These are phyloP conservation scores for Yamadazyma sp. DNA, from an alignment of 1,139 yeast species.

Conservation along the genomic window DNA sequence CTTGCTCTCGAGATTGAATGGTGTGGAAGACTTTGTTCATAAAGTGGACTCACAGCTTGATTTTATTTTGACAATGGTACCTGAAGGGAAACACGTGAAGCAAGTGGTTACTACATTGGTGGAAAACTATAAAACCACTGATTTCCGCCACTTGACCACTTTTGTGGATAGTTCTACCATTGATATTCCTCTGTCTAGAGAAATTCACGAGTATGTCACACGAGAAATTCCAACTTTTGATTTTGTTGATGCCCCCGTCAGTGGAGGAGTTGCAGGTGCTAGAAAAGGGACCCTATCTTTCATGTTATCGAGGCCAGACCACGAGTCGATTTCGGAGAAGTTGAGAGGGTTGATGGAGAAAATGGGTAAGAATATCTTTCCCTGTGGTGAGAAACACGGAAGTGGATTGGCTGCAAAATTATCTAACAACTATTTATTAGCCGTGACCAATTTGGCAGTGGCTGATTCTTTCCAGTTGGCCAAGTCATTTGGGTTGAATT, in stretches of 20 bases:
- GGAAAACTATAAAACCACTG: slow-evolving; percentile 21
- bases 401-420: slow-evolving; percentile 61
- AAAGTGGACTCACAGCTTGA: slow-evolving; percentile 33
- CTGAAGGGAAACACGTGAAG: slow-evolving; percentile 57
- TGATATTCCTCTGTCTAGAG: slow-evolving; percentile 51
- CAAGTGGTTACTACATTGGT: slow-evolving; percentile 43
- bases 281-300: slow-evolving; percentile 55
- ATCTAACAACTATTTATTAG: slow-evolving; percentile 58
- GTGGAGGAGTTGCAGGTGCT: slow-evolving; percentile 65
- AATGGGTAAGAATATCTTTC: slow-evolving; percentile 56
- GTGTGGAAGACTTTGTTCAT: slow-evolving; percentile 31
- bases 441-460: slow-evolving; percentile 58
- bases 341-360: slow-evolving; percentile 33
- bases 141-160: slow-evolving; percentile 19
- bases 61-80: slow-evolving; percentile 55
- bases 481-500: slow-evolving; percentile 51
- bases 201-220: slow-evolving; percentile 38
- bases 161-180: slow-evolving; percentile 57
- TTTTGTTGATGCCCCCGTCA: slow-evolving; percentile 60
- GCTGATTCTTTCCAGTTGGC: slow-evolving; percentile 63
- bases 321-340: slow-evolving; percentile 26
- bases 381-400: slow-evolving; percentile 54
- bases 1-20: slow-evolving; percentile 18
- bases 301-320: slow-evolving; percentile 49
- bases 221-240: slow-evolving; percentile 29